These are phyloP conservation scores for Aspergillus amoenus DNA, from an alignment of 2,329 filamentous ascomycete species.

Conservation along the genomic window DNA sequence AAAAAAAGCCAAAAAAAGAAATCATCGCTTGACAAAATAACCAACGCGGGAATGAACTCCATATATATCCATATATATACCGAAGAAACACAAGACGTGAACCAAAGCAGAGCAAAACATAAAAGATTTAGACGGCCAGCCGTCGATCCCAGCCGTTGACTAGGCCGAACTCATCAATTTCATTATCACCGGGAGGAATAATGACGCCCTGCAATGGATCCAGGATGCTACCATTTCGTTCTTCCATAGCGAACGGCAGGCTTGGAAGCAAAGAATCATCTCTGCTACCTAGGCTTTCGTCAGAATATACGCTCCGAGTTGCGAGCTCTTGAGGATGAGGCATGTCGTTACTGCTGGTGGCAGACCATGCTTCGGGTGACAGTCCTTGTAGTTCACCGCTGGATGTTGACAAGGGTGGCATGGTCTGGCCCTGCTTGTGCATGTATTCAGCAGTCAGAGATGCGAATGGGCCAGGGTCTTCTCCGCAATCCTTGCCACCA, in stretches of 20 bases:
- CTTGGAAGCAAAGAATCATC: slow-evolving; percentile 43
- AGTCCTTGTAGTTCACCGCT: slow-evolving; percentile 35
- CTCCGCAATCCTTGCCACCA: slow-evolving; percentile 41
- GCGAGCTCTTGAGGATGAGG: slow-evolving; percentile 26
- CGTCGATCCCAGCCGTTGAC: slow-evolving; percentile 32
- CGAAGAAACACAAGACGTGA: background rate
- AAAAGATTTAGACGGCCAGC: slow-evolving; percentile 27
- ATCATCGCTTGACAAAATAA: slow-evolving; percentile 4
- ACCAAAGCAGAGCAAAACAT: background rate
- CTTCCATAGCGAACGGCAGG: slow-evolving; percentile 25
- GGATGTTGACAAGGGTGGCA: slow-evolving; percentile 19
- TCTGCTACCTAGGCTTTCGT: slow-evolving; percentile 58
- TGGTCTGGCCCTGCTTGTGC: slow-evolving; percentile 25
- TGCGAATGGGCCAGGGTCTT: slow-evolving; percentile 36
- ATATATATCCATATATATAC: background rate
- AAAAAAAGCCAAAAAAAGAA: background rate
- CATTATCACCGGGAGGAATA: slow-evolving; percentile 35
- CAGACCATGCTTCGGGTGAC: slow-evolving; percentile 40
- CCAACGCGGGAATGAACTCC: background rate
- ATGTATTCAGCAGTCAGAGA: slow-evolving; percentile 33
- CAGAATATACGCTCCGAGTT: slow-evolving; percentile 59
- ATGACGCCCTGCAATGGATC: slow-evolving; percentile 39
- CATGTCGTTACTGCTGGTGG: slow-evolving; percentile 40
- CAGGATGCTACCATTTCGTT: slow-evolving; percentile 28
- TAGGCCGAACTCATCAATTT: slow-evolving; percentile 33